Base-by-base conservation (phyloP, 2,329 filamentous ascomycete species). In the Cladorrhinum sp. region DNA sequence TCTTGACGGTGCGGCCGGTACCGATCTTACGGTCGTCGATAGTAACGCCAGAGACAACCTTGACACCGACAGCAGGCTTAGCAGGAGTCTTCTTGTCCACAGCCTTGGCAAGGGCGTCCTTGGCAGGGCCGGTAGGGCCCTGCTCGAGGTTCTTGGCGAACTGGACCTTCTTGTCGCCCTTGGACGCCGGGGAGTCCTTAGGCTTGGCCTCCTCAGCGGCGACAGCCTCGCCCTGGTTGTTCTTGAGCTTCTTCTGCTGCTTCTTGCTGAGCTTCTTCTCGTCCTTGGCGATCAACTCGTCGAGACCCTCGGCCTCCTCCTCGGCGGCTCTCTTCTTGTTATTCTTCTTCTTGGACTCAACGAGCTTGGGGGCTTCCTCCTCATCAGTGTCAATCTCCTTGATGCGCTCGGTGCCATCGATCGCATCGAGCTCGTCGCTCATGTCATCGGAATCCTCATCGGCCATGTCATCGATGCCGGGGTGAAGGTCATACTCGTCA, bases 91-190 rank as follows among this genome's bases (percentile, higher is more conserved):
- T 70, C 69, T 73, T 67, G 72, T 77, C 71, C 69, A 73, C 80
- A 62, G 68, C 72, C 42, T 46, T 46, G 42, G 42, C 8, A 16
- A 46, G 42, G 73, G 66, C 65, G 64, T 69, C 66, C 65, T 68
- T 72, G 3, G 84, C 79, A 60, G 90, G 88, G 67, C 88, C 87
- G 49, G 92, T 96, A 65, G 95, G 95, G 62, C 95, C 95, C 78
- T 96, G 92, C 82, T 98, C 95, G 65, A 99, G 91, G 77, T 98
- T 93, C 85, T 98, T 97, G 73, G 95, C 94, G 75, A 99, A 99
- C 77, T 96, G 92, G 64, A 99, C 95, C 83, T 97, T 98, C 86
- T 97, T 97, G 76, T 90, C 89, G 60, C 82, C 80, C 82, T 86
- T 86, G 64, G 73, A 67, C 12, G 75, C 65, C 3, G 68, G 59